These are phyloP conservation scores for Gyrodon lividus DNA, from an alignment of 768 basidiomycete species.

Conservation along the genomic window DNA sequence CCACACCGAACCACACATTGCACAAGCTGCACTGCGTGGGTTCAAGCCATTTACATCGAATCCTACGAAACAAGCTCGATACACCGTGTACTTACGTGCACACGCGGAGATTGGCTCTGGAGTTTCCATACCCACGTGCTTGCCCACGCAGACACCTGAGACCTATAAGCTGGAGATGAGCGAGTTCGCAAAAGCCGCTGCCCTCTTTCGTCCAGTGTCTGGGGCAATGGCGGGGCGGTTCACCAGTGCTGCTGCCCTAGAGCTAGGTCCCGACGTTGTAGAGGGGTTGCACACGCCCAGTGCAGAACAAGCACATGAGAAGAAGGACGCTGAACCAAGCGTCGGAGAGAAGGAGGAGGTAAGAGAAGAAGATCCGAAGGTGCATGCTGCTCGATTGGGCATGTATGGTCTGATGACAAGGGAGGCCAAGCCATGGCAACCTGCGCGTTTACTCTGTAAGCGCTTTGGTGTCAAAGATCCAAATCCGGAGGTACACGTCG, in stretches of 20 bases:
- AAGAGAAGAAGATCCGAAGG: conserved; percentile 72
- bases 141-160: conserved; percentile 58
- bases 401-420: conserved; percentile 92
- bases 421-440: conserved; percentile 72
- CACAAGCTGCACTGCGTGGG: conserved; percentile 82
- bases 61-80: conserved; percentile 79
- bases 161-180: conserved; percentile 79
- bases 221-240: conserved; percentile 96
- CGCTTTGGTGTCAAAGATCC: conserved; percentile 93
- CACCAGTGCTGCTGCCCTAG: conserved; percentile 75
- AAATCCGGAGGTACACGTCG: conserved; percentile 50
- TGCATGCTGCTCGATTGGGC: conserved; percentile 77
- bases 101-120: conserved; percentile 53
- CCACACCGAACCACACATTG: conserved; percentile 70
- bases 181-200: conserved; percentile 85
- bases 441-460: conserved; percentile 85
- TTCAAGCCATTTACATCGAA: conserved; percentile 87
- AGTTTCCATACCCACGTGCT: conserved; percentile 47
- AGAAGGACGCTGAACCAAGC: conserved; percentile 41
- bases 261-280: conserved; percentile 55
- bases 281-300: conserved; percentile 70
- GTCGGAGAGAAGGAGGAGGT: conserved; percentile 38
- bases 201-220: conserved; percentile 87
- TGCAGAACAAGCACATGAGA: conserved; percentile 35
- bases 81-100: conserved; percentile 75